Evolutionary conservation across 2,329 filamentous ascomycete genomes (phyloP), one percentile per base, ranked within the genome.

Genomic region (Delphinella strobiligena): DNA sequence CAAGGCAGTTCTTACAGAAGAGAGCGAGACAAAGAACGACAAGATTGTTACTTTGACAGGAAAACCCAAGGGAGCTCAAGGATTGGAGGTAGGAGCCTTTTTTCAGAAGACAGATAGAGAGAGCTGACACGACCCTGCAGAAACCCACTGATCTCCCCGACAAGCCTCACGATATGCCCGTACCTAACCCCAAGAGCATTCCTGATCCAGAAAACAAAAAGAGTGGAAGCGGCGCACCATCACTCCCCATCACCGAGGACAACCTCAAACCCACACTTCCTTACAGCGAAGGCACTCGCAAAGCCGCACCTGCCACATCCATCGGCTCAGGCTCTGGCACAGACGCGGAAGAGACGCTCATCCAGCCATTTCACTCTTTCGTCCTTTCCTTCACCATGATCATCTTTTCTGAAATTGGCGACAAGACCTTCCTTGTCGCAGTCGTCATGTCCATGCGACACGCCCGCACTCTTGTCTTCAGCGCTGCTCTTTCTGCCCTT

Each of bases 391-490:
- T 95, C 44, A 89, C 88, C 42, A 98, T 96, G 91, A 98, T 98
- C 53, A 68, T 96, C 46, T 82, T 96, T 52, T 95, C 89, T 34
- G 91, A 98, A 60, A 78, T 98, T 52, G 91, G 91, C 47, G 91
- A 98, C 74, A 98, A 98, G 67, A 98, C 91, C 0, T 98, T 98
- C 68, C 72, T 98, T 32, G 86, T 98, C 16, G 91, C 91, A 5
- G 89, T 88, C 5, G 75, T 98, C 14, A 98, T 98, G 91, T 91
- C 91, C 10, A 98, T 98, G 91, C 91, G 94, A 59, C 89, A 98
- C 54, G 82, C 91, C 46, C 81, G 91, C 38, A 68, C 94, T 47
- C 74, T 96, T 10, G 91, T 98, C 45, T 98, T 98, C 64, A 83
- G 85, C 2, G 87, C 91, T 5, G 91, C 91, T n/a, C 89, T 94